phyloP scores from a whole-genome alignment of 2,329 filamentous ascomycete species.

The Hypoxylon rubiginosum region DNA sequence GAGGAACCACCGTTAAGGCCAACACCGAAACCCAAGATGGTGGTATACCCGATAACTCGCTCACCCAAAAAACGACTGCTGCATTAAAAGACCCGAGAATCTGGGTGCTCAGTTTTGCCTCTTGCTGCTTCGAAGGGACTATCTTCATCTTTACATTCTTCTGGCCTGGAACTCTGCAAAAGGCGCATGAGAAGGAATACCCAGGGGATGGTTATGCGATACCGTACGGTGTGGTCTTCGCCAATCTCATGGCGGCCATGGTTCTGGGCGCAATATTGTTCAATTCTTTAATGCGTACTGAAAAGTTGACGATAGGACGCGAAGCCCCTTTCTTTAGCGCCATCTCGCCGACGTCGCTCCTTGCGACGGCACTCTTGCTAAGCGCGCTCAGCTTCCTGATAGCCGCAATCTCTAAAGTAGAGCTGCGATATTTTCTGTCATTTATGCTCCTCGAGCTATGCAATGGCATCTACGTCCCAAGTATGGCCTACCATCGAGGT shows the following conservation, averaged over 20 bases:
- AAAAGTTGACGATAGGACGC: conserved; percentile 11
- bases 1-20: conserved; percentile 16
- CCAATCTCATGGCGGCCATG: conserved; percentile 70
- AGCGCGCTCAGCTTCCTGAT: conserved; percentile 45
- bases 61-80: not conserved
- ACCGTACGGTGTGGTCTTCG: conserved; percentile 67
- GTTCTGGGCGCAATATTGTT: conserved; percentile 71
- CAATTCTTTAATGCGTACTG: conserved; percentile 50
- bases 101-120: conserved; percentile 52
- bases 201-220: conserved; percentile 27
- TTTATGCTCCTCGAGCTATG: conserved; percentile 53
- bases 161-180: conserved; percentile 52
- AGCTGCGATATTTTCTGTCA: conserved; percentile 44
- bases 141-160: conserved; percentile 53
- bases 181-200: conserved; percentile 44
- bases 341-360: conserved; percentile 39
- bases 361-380: conserved; percentile 42
- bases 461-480: conserved; percentile 53
- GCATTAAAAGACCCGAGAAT: conserved; percentile 45
- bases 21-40: not conserved
- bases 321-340: not conserved
- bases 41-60: not conserved
- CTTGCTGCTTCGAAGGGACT: conserved; percentile 54
- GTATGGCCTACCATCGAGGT: conserved; percentile 51
- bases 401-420: conserved; percentile 40